A percentile compares a stretch with the other conserved stretches of the same genome.
Evolutionary conservation across 1,284 basidiomycete genomes (phyloP).

Genomic region (Takashimella koratensis): DNA sequence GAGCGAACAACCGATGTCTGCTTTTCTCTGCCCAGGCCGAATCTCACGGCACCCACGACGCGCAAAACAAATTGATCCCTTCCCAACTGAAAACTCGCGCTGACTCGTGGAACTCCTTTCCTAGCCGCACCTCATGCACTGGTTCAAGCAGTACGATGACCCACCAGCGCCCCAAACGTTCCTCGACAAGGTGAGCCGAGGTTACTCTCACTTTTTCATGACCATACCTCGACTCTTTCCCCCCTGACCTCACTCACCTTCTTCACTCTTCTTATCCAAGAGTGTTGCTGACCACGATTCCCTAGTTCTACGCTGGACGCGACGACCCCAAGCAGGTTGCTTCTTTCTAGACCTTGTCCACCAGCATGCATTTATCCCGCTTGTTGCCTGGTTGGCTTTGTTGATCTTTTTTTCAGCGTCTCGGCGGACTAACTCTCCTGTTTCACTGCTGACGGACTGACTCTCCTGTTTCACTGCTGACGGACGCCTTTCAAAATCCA

Average conservation of each 20-base stretch:
- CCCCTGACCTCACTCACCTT: slow-evolving; percentile 42
- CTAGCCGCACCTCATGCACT: slow-evolving; percentile 49
- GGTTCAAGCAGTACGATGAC: slow-evolving; percentile 49
- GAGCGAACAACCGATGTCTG: too few relatives aligned
- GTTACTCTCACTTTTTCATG: background rate
- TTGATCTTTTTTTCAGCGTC: background rate
- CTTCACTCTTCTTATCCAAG: slow-evolving; percentile 49
- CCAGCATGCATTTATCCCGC: too few relatives aligned
- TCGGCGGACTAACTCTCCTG: background rate
- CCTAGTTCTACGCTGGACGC: slow-evolving; percentile 43
- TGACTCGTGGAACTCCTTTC: too few relatives aligned
- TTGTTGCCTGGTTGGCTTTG: background rate
- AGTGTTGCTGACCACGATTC: background rate
- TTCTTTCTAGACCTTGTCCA: slow-evolving; percentile 33
- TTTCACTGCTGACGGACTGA: background rate
- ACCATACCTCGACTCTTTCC: slow-evolving; percentile 49
- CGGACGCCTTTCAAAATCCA: too few relatives aligned
- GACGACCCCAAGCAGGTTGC: slow-evolving; percentile 46
- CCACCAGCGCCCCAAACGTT: slow-evolving; percentile 46
- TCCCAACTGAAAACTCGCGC: too few relatives aligned
- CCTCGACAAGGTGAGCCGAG: slow-evolving; percentile 43
- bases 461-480: background rate
- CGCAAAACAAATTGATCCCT: too few relatives aligned
- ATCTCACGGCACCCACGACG: too few relatives aligned
- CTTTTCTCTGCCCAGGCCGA: too few relatives aligned